A percentile compares a stretch with the other conserved stretches of the same genome.
phyloP scores from a whole-genome alignment of 768 basidiomycete genomes.

The Candolleomyces aberdarensis region DNA sequence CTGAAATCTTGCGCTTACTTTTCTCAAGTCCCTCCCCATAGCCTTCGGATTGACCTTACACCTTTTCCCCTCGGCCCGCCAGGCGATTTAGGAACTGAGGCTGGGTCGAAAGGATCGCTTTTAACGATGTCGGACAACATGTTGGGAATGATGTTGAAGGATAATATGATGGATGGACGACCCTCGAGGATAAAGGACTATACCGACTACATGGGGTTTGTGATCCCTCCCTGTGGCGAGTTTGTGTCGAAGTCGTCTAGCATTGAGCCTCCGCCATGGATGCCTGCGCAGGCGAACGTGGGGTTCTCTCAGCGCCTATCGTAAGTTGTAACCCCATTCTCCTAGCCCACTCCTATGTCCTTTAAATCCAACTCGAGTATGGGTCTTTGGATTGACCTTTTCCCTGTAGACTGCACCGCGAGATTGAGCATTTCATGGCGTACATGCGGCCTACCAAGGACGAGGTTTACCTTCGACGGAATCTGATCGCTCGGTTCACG shows the following conservation, averaged over 20 bases:
- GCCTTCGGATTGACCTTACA: too few species aligned
- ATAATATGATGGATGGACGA: slow-evolving; percentile 16
- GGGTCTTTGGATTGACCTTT: not conserved
- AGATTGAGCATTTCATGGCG: slow-evolving; percentile 17
- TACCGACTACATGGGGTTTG: slow-evolving; percentile 16
- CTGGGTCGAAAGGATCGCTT: too few species aligned
- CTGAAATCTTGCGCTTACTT: not conserved
- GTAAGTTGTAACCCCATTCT: not conserved
- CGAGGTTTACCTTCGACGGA: slow-evolving; percentile 14
- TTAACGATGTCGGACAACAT: slow-evolving; percentile 1
- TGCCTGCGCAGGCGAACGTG: not conserved
- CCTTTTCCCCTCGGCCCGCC: not conserved
- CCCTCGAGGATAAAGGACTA: slow-evolving; percentile 17
- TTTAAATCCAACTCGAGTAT: not conserved
- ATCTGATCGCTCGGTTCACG: slow-evolving; percentile 20
- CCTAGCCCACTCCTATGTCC: not conserved
- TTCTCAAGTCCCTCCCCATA: too few species aligned
- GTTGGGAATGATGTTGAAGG: slow-evolving; percentile 11
- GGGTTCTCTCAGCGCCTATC: slow-evolving; percentile 1
- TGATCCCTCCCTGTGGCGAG: slow-evolving; percentile 20
- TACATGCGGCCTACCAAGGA: slow-evolving; percentile 20
- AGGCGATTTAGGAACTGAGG: not conserved
- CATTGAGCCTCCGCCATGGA: slow-evolving; percentile 12
- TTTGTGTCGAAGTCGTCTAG: slow-evolving; percentile 6
- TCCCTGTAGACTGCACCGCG: slow-evolving; percentile 15